Evolutionary conservation across 2,329 filamentous ascomycete genomes (phyloP).

Genomic region (Dactylonectria macrodidyma): DNA sequence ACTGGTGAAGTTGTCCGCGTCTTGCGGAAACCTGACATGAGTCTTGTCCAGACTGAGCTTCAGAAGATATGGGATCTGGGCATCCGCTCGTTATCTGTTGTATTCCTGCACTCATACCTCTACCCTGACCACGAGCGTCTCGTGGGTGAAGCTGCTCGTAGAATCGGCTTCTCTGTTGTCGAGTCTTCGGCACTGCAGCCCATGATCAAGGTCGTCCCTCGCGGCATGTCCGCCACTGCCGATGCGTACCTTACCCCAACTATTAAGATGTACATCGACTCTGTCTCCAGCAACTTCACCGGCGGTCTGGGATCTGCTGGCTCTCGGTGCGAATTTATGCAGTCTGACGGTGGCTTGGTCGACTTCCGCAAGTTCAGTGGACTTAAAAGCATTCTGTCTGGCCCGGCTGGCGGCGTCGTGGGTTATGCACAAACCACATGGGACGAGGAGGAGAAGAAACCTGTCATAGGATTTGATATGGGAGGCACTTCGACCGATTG

Average conservation of each 20-base stretch:
- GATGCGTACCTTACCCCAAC: slow-evolving; percentile 60
- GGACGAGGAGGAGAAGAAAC: slow-evolving; percentile 75
- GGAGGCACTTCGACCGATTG: slow-evolving; percentile 83
- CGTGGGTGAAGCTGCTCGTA: slow-evolving; percentile 51
- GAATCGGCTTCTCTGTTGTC: slow-evolving; percentile 57
- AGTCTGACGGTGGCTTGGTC: slow-evolving; percentile 68
- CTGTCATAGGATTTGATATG: slow-evolving; percentile 84
- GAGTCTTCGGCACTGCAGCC: slow-evolving; percentile 39
- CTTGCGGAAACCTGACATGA: slow-evolving; percentile 69
- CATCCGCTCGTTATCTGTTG: slow-evolving; percentile 67
- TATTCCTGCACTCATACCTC: slow-evolving; percentile 79
- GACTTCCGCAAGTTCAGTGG: slow-evolving; percentile 77
- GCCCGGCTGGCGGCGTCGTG: slow-evolving; percentile 84
- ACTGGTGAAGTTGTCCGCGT: slow-evolving; percentile 79
- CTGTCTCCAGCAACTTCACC: slow-evolving; percentile 47
- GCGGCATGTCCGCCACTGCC: slow-evolving; percentile 58
- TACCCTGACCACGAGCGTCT: slow-evolving; percentile 69
- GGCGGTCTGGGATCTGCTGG: slow-evolving; percentile 51
- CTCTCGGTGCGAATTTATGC: slow-evolving; percentile 49
- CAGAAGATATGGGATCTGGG: slow-evolving; percentile 74
- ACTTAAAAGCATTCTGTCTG: slow-evolving; percentile 78
- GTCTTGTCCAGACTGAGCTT: slow-evolving; percentile 67
- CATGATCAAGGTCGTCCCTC: slow-evolving; percentile 59
- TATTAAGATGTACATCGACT: slow-evolving; percentile 53
- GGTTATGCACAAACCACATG: slow-evolving; percentile 83